Evolutionary conservation across 2,329 filamentous ascomycete genomes (phyloP), one percentile per base, ranked within the genome.

Genomic region (Nannizzia gypsea): DNA sequence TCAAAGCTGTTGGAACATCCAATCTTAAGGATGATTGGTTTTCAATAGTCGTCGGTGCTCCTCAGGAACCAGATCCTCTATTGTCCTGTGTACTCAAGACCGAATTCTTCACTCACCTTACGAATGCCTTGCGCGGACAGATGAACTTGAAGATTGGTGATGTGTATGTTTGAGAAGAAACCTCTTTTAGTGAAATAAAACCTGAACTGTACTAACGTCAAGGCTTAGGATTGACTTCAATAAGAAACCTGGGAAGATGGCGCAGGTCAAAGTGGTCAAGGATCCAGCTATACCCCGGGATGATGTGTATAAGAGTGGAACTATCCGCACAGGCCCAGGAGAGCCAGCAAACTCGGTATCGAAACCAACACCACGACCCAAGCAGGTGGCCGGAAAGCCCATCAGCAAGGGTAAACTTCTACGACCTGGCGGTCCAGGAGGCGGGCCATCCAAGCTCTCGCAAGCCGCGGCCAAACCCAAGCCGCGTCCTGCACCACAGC

Each of bases 21-120:
- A 89, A 82, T 15, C 77, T 88, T 62, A 89, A 89, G 64, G 93
- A 99, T 67, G 93, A 99, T 73, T 99, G 93, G 93, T 96, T 99
- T 73, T 90, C 92, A 1, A 79, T 99, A 38, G 89, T 91, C 2
- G 81, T 95, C 50, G 90, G 89, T n/a, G 91, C 91, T 34, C 86
- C 86, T 6, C 90, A 95, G 70, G 92, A 97, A 71, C 81, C 93
- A 0, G 93, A 99, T 72, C 90, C 93, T n/a, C 80, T 99, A 22
- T 74, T 99, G 68, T 95, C 86, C 75, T 99, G 93, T 70, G 78
- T 96, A 20, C 85, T 99, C 73, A 99, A 99, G 78, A 99, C 93
- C 0, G 93, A 99, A 70, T 86, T 99, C 74, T 95, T 97, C 70
- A 95, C 92, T 0, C 91, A 96, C 64, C 85, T 99, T 76, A 84